Percentiles rank a stretch among this genome's conserved stretches.
These are phyloP conservation scores for Blastocystis sp. DNA, from an alignment of 352 stramenopile species.

Conservation along the genomic window DNA sequence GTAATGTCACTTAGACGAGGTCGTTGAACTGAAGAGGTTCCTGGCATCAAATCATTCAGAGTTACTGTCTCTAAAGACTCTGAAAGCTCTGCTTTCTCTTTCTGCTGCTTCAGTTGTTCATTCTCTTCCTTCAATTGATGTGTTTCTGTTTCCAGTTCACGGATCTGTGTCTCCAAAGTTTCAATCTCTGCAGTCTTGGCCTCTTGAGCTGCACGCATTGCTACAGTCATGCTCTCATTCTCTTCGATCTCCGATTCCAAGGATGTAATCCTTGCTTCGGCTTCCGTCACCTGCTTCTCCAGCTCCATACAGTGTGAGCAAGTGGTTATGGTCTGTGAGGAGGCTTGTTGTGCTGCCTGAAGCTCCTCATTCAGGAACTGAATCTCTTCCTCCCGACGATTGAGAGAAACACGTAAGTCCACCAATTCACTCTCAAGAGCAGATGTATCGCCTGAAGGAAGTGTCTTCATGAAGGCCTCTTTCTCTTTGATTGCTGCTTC, in stretches of 20 bases:
- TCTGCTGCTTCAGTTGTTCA: not conserved
- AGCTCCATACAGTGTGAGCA: not conserved
- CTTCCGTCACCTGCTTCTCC: not conserved
- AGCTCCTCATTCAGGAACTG: conserved; percentile 55
- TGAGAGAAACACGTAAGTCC: not conserved
- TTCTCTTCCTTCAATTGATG: not conserved
- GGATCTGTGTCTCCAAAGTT: not conserved
- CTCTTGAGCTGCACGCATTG: not conserved
- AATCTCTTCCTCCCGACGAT: conserved; percentile 41
- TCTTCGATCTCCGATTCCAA: not conserved
- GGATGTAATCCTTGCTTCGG: not conserved
- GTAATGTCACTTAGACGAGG: not conserved
- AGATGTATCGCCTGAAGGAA: too few species aligned
- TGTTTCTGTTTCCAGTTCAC: not conserved
- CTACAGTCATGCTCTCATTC: not conserved
- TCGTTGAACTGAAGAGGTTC: not conserved
- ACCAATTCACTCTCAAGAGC: not conserved
- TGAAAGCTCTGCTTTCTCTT: not conserved
- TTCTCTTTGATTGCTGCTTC: too few species aligned
- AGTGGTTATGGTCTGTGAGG: not conserved
- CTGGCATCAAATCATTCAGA: not conserved
- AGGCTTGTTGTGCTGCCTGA: not conserved
- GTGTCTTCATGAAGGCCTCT: too few species aligned
- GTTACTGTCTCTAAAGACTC: not conserved
- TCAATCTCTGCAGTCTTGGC: not conserved